phyloP scores from a whole-genome alignment of 2,329 filamentous ascomycete species.

The Cladosporium sp. region DNA sequence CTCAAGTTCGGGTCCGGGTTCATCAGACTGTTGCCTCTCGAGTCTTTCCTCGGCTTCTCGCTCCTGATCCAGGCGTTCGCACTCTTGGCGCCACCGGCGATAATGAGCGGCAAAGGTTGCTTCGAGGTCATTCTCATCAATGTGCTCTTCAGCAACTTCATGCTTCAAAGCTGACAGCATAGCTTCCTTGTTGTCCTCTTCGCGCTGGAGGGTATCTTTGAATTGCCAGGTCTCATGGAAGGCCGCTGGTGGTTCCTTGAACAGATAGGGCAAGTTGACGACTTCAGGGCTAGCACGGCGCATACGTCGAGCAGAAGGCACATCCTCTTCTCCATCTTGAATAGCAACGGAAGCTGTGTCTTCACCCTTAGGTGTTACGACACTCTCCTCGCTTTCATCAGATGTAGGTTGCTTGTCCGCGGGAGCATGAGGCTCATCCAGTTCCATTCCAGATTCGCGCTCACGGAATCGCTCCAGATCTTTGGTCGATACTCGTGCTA shows the following conservation, averaged over 20 bases:
- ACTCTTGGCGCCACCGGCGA: conserved; percentile 38
- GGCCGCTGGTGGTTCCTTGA: conserved; percentile 32
- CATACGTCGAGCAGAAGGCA: conserved; percentile 16
- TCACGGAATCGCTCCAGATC: conserved; percentile 26
- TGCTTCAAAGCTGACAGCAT: conserved; percentile 29
- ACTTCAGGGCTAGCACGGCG: conserved; percentile 38
- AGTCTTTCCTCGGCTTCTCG: conserved; percentile 36
- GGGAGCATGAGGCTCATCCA: conserved; percentile 18
- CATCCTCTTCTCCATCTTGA: conserved; percentile 20
- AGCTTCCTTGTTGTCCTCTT: conserved; percentile 32
- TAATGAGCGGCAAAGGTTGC: conserved; percentile 36
- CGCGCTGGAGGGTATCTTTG: conserved; percentile 34
- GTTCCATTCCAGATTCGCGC: conserved; percentile 24
- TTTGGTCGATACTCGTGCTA: conserved; percentile 35
- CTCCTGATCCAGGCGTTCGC: conserved; percentile 38
- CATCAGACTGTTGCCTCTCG: conserved; percentile 32
- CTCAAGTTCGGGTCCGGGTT: conserved; percentile 45
- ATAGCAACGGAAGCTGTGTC: conserved; percentile 22
- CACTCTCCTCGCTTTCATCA: conserved; percentile 28
- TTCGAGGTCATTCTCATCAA: conserved; percentile 25
- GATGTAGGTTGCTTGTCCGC: conserved; percentile 17
- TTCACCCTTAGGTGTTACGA: conserved; percentile 31
- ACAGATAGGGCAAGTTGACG: conserved; percentile 42
- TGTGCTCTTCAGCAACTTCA: conserved; percentile 26
- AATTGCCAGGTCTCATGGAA: conserved; percentile 38